These are phyloP conservation scores for Diutina catenulata DNA, from an alignment of 1,139 yeast species.

Conservation along the genomic window DNA sequence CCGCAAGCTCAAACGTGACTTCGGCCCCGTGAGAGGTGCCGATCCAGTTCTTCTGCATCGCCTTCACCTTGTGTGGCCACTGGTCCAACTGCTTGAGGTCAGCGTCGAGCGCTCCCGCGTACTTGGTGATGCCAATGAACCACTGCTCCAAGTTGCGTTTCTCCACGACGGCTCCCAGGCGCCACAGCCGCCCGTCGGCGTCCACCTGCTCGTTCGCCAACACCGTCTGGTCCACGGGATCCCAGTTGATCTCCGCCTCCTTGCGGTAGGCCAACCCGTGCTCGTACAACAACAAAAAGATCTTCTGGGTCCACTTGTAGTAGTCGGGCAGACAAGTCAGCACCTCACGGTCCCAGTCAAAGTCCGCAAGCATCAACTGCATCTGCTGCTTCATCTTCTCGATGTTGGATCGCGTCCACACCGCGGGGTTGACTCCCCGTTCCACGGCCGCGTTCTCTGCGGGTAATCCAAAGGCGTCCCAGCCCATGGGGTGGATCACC, in stretches of 20 bases:
- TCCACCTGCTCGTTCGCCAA: constrained; percentile 96
- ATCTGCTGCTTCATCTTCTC: constrained; percentile 76
- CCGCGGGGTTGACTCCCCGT: constrained; percentile 62
- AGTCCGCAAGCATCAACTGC: constrained; percentile 67
- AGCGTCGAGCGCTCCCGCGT: constrained; percentile 49
- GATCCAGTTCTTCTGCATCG: constrained; percentile 92
- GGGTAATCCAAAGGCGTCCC: constrained; percentile 98
- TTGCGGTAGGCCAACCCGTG: constrained; percentile 76
- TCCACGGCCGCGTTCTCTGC: constrained; percentile 98
- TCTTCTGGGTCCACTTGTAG: constrained; percentile 85
- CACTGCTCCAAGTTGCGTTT: constrained; percentile 74
- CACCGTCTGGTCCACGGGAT: constrained; percentile 88
- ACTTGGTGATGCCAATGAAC: constrained; percentile 83
- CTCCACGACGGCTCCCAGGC: constrained; percentile 92
- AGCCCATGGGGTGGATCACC: constrained; percentile 95
- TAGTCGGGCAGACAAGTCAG: constrained; percentile 84
- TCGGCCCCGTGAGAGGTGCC: constrained; percentile 82
- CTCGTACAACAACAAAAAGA: constrained; percentile 61
- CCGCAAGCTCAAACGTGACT: constrained; percentile 29
- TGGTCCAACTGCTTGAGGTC: constrained; percentile 50
- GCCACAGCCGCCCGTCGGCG: constrained; percentile 81
- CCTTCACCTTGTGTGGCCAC: constrained; percentile 86
- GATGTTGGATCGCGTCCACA: constrained; percentile 76
- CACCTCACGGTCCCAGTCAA: constrained; percentile 89
- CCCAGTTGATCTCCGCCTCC: constrained; percentile 92